These are phyloP conservation scores for Rosa chinensis DNA, from an alignment of 306 rosid genomes.

Conservation along the genomic window DNA sequence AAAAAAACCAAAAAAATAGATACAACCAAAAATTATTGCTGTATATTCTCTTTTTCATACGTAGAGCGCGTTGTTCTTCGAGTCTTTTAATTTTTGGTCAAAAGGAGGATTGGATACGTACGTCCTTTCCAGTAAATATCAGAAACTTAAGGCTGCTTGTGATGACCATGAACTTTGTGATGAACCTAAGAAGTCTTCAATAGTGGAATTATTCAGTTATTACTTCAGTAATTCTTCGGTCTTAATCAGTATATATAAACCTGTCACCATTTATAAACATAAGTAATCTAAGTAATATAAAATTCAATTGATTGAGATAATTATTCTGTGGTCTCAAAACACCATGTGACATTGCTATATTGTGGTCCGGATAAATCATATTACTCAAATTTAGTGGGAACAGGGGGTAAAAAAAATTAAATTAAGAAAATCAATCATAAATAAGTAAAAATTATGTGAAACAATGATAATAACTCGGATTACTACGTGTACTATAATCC, in stretches of 20 bases:
- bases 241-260: background rate
- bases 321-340: no score
- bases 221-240: background rate
- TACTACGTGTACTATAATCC: no score
- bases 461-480: no score
- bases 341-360: no score
- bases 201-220: background rate
- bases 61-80: background rate
- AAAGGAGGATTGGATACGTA: background rate
- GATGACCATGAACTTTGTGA: background rate
- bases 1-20: background rate
- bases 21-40: background rate
- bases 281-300: background rate
- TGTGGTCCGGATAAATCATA: no score
- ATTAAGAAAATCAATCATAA: no score
- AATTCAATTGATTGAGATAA: background rate
- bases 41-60: background rate
- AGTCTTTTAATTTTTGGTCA: background rate
- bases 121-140: background rate
- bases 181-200: background rate
- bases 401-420: no score
- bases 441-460: no score
- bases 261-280: background rate
- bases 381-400: no score
- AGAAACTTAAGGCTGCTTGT: background rate